Conservation (phyloP, 768 basidiomycete genomes). For the Crucibulum laeve region DNA sequence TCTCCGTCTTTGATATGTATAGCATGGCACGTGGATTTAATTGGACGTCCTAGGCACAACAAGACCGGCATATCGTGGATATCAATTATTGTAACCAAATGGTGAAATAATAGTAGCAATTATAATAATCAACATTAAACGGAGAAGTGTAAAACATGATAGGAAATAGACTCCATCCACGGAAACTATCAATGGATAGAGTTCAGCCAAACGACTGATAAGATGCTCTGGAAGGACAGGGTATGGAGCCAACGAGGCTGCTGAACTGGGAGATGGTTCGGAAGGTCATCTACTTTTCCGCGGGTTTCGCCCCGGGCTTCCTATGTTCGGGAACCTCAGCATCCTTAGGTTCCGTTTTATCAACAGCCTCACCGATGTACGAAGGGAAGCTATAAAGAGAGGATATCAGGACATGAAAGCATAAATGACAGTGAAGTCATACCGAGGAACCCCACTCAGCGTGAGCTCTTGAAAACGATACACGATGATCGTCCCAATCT, state of each 20-base stretch:
- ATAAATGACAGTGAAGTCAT: conserved; percentile 3
- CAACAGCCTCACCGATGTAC: conserved; percentile 45
- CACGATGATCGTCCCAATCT: conserved; percentile 48
- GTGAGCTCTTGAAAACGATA: conserved; percentile 63
- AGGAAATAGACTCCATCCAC: too few species aligned
- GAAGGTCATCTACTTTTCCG: too few species aligned
- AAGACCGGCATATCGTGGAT: neutral
- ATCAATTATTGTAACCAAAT: too few species aligned
- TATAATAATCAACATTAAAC: too few species aligned
- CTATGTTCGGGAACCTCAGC: conserved; percentile 39
- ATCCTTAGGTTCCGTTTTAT: conserved; percentile 53
- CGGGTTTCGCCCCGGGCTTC: conserved; percentile 3
- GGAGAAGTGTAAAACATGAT: too few species aligned
- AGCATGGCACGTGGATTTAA: too few species aligned
- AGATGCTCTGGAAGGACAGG: too few species aligned
- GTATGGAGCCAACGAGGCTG: neutral
- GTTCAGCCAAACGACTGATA: too few species aligned
- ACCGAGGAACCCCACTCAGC: conserved; percentile 54
- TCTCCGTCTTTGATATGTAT: neutral
- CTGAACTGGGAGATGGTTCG: too few species aligned
- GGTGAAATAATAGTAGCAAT: too few species aligned
- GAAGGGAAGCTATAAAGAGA: conserved; percentile 43
- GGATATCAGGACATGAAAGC: neutral
- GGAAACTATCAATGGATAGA: too few species aligned
- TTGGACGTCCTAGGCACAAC: neutral